phyloP scores from a whole-genome alignment of 2,329 filamentous ascomycete genomes.

The Neonectria coccinea region DNA sequence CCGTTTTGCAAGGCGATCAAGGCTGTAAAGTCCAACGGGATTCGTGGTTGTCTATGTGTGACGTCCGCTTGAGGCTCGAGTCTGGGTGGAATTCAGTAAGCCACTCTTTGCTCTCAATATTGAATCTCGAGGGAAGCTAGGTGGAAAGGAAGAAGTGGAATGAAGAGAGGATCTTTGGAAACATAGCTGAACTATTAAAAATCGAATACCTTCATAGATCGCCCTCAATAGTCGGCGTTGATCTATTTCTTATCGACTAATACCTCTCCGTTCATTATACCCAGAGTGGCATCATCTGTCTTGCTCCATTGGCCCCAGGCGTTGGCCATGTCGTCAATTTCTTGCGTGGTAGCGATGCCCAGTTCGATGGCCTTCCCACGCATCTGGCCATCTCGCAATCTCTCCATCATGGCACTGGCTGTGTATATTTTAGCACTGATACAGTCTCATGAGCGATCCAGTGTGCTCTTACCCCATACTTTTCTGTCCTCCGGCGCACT shows the following conservation, averaged over 20 bases:
- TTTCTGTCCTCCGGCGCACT: conserved; percentile 40
- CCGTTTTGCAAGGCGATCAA: conserved; percentile 56
- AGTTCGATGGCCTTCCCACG: conserved; percentile 42
- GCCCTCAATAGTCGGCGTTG: too few relatives aligned
- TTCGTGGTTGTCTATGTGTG: conserved; percentile 22
- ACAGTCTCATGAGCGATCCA: neutral
- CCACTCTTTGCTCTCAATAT: too few relatives aligned
- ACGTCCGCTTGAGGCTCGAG: conserved; percentile 58
- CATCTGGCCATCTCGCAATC: conserved; percentile 41
- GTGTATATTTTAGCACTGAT: conserved; percentile 14
- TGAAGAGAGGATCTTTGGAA: neutral
- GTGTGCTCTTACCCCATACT: conserved; percentile 42
- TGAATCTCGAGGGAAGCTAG: neutral
- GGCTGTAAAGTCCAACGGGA: conserved; percentile 14
- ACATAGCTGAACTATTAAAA: neutral
- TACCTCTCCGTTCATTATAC: conserved; percentile 47
- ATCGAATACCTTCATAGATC: neutral
- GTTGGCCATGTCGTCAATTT: conserved; percentile 45
- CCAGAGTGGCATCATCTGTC: conserved; percentile 45
- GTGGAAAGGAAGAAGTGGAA: too few relatives aligned
- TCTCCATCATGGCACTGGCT: conserved; percentile 45
- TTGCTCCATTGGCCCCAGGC: conserved; percentile 47
- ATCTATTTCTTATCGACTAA: conserved; percentile 36
- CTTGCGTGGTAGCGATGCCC: conserved; percentile 40
- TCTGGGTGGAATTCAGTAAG: neutral